phyloP scores from a whole-genome alignment of 192 early-diverging fungal species.

The Chytriomyces sp. region DNA sequence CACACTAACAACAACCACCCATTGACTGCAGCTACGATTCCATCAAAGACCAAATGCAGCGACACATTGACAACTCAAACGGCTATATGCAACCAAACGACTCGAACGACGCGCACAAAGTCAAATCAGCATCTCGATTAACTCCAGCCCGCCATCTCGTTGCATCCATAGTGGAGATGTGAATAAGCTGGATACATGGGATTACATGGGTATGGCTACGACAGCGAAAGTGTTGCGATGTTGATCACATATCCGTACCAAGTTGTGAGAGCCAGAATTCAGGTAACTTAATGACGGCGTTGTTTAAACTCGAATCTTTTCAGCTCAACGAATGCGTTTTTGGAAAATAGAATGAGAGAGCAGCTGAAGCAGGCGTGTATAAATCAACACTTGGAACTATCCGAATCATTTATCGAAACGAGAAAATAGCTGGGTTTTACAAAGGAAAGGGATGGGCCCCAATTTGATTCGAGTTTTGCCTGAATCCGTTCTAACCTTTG shows the following conservation, averaged over 20 bases:
- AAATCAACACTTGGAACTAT: constrained; percentile 10
- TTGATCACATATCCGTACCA: constrained; percentile 90
- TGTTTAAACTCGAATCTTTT: background rate
- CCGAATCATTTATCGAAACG: constrained; percentile 34
- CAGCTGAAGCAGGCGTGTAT: constrained; percentile 8
- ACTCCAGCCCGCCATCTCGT: constrained; percentile 78
- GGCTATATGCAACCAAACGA: background rate
- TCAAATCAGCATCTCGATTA: constrained; percentile 40
- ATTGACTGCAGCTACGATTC: constrained; percentile 52
- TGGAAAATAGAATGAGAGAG: constrained; percentile 12
- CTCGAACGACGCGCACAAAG: background rate
- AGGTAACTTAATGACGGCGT: constrained; percentile 38
- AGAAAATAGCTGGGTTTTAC: constrained; percentile 84
- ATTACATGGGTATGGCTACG: constrained; percentile 84
- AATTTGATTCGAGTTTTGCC: constrained; percentile 93
- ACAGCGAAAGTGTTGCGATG: constrained; percentile 79
- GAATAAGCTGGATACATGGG: constrained; percentile 53
- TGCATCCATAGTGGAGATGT: constrained; percentile 63
- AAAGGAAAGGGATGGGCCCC: constrained; percentile 89
- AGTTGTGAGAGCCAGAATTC: constrained; percentile 83
- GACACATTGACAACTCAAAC: constrained; percentile 12
- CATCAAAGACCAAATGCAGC: constrained; percentile 67
- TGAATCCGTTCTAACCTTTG: constrained; percentile 91
- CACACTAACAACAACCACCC: background rate
- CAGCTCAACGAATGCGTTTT: background rate